These are phyloP conservation scores for Polyporus tsugae DNA, from an alignment of 1,284 basidiomycete species.

Conservation along the genomic window DNA sequence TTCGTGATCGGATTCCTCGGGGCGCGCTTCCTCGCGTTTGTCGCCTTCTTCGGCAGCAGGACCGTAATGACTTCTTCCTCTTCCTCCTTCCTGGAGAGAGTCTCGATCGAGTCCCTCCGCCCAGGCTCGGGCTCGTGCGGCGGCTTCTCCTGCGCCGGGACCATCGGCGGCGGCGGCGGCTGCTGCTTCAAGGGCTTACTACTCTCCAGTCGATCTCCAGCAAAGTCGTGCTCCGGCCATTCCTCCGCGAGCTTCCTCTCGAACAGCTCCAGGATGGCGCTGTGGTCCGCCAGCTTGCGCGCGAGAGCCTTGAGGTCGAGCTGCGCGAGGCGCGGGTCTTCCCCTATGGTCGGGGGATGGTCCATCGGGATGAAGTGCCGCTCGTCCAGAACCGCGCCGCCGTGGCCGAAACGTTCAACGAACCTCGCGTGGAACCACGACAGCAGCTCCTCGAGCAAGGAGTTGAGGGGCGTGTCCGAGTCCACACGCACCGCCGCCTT, in stretches of 20 bases:
- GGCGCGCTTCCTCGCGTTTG: neutral
- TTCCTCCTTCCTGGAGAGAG: neutral
- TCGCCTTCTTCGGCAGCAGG: neutral
- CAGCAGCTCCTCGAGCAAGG: neutral
- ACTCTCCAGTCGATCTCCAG: neutral
- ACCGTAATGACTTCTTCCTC: neutral
- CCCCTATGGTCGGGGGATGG: neutral
- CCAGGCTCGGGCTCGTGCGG: neutral
- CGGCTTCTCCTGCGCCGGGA: neutral
- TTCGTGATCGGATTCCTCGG: neutral
- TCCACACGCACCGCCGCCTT: neutral
- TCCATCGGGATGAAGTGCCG: neutral
- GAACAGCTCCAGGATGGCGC: conserved; percentile 2
- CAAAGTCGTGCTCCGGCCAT: conserved; percentile 8
- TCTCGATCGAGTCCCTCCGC: conserved; percentile 3
- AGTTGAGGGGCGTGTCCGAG: conserved; percentile 4
- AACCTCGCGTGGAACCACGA: conserved; percentile 1
- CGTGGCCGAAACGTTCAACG: neutral
- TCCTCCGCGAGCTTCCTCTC: neutral
- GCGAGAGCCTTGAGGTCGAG: neutral
- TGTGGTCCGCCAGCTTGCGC: neutral
- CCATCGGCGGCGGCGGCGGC: neutral
- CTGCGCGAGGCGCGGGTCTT: neutral
- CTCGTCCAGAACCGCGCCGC: neutral
- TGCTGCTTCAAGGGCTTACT: neutral